Evolutionary conservation across 805 yeast species (phyloP).

Genomic region (Yamadazyma sp.): DNA sequence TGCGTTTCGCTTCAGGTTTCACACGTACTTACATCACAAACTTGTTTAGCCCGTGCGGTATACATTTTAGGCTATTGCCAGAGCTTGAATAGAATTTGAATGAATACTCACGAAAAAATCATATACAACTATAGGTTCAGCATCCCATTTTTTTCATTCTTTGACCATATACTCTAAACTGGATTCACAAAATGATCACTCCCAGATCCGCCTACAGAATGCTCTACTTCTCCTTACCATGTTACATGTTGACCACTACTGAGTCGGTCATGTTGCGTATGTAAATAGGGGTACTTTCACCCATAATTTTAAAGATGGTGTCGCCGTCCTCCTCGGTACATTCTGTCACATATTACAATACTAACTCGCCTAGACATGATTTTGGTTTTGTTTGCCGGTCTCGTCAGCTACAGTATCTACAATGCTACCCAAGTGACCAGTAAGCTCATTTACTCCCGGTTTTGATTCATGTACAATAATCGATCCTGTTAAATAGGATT

Average conservation of each 20-base stretch:
- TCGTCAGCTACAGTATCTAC: constrained; percentile 9
- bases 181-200: constrained; percentile 10
- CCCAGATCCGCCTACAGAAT: constrained; percentile 18
- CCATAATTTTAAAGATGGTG: not conserved
- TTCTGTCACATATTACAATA: too few species aligned
- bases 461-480: too few species aligned
- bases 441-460: constrained; percentile 3
- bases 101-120: constrained; percentile 2
- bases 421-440: constrained; percentile 7
- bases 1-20: too few species aligned
- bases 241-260: constrained; percentile 47
- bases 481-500: too few species aligned
- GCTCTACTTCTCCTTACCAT: constrained; percentile 48
- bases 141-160: constrained; percentile 3
- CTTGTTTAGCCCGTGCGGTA: too few species aligned
- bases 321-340: too few species aligned
- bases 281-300: constrained; percentile 9
- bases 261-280: constrained; percentile 36
- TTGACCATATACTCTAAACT: not conserved
- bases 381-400: constrained; percentile 5
- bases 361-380: constrained; percentile 11
- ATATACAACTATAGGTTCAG: not conserved
- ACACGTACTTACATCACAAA: too few species aligned
- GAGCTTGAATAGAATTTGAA: too few species aligned
- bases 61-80: too few species aligned